Base-by-base conservation (phyloP, 176 grass and related monocot genomes). In the Phoenix dactylifera region DNA sequence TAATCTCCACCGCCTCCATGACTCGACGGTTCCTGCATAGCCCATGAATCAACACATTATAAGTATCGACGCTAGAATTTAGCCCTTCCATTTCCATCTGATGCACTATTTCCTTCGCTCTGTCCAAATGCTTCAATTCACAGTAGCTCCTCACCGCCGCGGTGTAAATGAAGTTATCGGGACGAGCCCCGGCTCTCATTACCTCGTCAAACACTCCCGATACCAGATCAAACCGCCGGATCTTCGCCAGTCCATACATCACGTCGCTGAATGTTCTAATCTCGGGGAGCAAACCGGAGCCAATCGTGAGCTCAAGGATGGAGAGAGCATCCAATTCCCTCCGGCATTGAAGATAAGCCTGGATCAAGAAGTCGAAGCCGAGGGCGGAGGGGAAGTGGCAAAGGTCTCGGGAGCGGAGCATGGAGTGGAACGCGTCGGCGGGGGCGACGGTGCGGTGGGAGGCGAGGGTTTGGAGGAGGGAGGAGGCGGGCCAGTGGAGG, bases 31-130 rank as follows among this genome's bases (percentile, higher is more conserved):
- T 80, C 76, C 70, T 95, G 70, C 85, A 74, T 24, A 86, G 35
- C 5, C 89, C 85, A 59, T 89, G 88, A 22, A 89, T 83, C 76
- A 95, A 58, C 52, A 82, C 76, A 75, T 95, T 95, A 62, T 89
- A 95, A 6, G 85, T 70, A 59, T 86, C 73, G 3, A 69, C 69
- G 7, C 74, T 86, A 28, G n/a, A 50, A 63, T 76, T 67, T 57
- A 82, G 22, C 15, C 72, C 65, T 28, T 79, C 54, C 18, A 60
- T 25, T 53, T 86, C 85, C 85, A 95, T 83, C 60, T 24, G 63
- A 3, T 5, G 18, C 64, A 83, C 49, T 4, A 80, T 55, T 26
- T 63, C 60, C 53, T 62, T 59, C 1, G 85, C 76, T 5, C 60
- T 20, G 61, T 66, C 56, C 60, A 83, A 56, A 75, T 86, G 28